These are phyloP conservation scores for Ambrosia trifida DNA, from an alignment of 129 eudicot species.

Conservation along the genomic window DNA sequence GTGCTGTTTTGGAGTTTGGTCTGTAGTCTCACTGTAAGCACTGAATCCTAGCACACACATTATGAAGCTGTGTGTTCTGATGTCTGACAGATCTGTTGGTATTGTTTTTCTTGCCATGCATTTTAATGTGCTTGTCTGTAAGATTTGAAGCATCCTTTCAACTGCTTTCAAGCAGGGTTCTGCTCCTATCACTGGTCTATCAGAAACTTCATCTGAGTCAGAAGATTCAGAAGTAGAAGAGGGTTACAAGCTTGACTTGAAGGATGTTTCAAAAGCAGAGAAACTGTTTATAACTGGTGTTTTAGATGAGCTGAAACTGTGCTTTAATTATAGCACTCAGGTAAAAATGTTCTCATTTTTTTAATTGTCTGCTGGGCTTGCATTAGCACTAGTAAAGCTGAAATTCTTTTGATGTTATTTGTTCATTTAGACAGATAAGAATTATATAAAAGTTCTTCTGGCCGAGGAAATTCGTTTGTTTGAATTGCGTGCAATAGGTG, in stretches of 20 bases:
- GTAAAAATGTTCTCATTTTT: slow-evolving; percentile 37
- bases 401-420: slow-evolving; percentile 1
- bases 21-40: not conserved
- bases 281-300: slow-evolving; percentile 75
- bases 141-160: slow-evolving; percentile 20
- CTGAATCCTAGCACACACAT: not conserved
- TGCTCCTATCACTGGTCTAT: slow-evolving; percentile 70
- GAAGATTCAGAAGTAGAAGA: slow-evolving; percentile 59
- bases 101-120: slow-evolving; percentile 3
- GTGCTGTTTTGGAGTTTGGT: not conserved
- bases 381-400: not conserved
- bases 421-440: slow-evolving; percentile 47
- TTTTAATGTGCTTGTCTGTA: slow-evolving; percentile 9
- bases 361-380: not conserved
- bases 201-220: slow-evolving; percentile 79
- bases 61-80: not conserved
- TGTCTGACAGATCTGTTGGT: slow-evolving; percentile 10
- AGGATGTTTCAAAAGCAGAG: slow-evolving; percentile 59
- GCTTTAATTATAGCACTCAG: slow-evolving; percentile 69
- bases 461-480: slow-evolving; percentile 82
- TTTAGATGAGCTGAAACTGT: slow-evolving; percentile 76
- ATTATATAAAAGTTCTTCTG: slow-evolving; percentile 65
- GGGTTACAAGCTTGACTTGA: slow-evolving; percentile 37
- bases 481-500: slow-evolving; percentile 97
- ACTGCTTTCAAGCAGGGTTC: slow-evolving; percentile 55